phyloP scores from a whole-genome alignment of 73 alveolate genomes.

The Paramecium bursaria region DNA sequence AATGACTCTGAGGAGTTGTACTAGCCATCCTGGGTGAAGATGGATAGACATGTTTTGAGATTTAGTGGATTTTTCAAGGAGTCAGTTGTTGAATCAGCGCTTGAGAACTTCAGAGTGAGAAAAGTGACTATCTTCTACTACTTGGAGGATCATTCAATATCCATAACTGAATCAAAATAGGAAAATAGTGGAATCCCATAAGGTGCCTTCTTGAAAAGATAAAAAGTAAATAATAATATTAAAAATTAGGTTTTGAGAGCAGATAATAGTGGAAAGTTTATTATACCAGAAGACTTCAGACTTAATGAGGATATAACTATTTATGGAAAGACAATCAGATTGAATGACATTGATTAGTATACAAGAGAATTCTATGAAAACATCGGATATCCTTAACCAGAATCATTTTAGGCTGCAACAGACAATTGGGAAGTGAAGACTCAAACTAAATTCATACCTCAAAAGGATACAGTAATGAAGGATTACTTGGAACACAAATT shows the following conservation, averaged over 20 bases:
- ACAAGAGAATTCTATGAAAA: conserved; percentile 90
- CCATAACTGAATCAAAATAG: conserved; percentile 86
- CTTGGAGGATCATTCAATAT: conserved; percentile 89
- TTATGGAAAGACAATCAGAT: conserved; percentile 78
- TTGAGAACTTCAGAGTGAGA: conserved; percentile 90
- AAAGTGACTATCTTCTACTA: conserved; percentile 82
- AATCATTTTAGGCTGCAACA: conserved; percentile 70
- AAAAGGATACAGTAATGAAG: conserved; percentile 82
- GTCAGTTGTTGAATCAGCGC: conserved; percentile 90
- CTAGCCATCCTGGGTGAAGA: conserved; percentile 94
- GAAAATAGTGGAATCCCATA: conserved; percentile 93
- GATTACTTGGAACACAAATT: conserved; percentile 90
- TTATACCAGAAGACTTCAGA: conserved; percentile 80
- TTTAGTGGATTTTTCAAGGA: conserved; percentile 94
- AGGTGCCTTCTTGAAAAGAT: conserved; percentile 90
- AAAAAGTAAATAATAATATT: conserved; percentile 59
- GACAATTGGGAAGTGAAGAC: conserved; percentile 68
- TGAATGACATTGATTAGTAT: conserved; percentile 87
- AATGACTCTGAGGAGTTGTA: conserved; percentile 81
- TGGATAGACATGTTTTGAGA: conserved; percentile 91
- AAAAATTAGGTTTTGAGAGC: conserved; percentile 73
- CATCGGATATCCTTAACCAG: conserved; percentile 72
- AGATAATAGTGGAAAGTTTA: conserved; percentile 76
- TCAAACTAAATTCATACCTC: conserved; percentile 55
- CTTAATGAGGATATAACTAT: conserved; percentile 83